Percentiles rank a stretch among this genome's conserved stretches.
Conservation (phyloP, 345 rosid genomes). For the Stellera chamaejasme region DNA sequence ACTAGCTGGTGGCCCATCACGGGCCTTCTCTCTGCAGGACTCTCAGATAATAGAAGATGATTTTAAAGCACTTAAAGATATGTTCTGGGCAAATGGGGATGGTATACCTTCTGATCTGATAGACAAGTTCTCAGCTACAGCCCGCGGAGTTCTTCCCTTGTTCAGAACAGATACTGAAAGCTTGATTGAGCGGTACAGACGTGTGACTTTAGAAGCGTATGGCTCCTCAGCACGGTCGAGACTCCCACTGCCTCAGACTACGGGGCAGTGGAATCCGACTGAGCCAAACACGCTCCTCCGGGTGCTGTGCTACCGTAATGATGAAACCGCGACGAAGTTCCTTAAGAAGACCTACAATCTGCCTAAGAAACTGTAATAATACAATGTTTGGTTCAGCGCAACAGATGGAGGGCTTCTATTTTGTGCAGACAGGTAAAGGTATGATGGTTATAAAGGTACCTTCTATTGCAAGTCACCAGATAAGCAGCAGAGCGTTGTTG, state of each 20-base stretch:
- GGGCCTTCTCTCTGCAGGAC: constrained; percentile 71
- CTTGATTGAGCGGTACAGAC: constrained; percentile 74
- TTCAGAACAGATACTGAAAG: constrained; percentile 73
- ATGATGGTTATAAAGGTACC: too few relatives aligned
- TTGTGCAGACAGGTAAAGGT: constrained; percentile 3
- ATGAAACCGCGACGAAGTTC: constrained; percentile 71
- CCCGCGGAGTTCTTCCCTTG: constrained; percentile 67
- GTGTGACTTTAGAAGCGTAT: constrained; percentile 58
- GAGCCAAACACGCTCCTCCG: constrained; percentile 89
- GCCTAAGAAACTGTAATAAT: constrained; percentile 55
- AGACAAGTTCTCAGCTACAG: constrained; percentile 61
- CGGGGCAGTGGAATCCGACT: constrained; percentile 85
- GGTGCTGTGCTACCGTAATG: constrained; percentile 79
- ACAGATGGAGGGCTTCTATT: constrained; percentile 15
- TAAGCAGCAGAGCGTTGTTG: too few relatives aligned
- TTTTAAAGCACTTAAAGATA: constrained; percentile 75
- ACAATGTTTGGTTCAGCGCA: constrained; percentile 8
- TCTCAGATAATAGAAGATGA: constrained; percentile 79
- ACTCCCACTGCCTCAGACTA: constrained; percentile 82
- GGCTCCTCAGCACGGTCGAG: constrained; percentile 77
- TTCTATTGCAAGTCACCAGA: too few relatives aligned
- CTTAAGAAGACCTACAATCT: constrained; percentile 84
- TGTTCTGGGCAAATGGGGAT: constrained; percentile 94
- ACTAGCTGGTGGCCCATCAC: constrained; percentile 94
- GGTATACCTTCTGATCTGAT: constrained; percentile 77